phyloP scores from a whole-genome alignment of 2,329 filamentous ascomycete genomes.

The Aspergillus neotritici region DNA sequence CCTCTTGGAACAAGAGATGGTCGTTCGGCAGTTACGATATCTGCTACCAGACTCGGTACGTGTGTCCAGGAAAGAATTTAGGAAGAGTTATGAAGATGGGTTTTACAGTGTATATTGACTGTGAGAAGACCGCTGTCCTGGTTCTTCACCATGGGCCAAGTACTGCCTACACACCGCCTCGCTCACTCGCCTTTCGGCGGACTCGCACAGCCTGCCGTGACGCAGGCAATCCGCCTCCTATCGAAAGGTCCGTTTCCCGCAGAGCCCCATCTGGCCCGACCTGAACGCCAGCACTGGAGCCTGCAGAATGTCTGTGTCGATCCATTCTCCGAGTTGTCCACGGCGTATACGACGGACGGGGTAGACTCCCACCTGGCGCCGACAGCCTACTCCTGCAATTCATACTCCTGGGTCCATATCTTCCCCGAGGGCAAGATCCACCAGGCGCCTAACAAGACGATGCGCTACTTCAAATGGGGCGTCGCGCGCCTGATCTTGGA shows the following conservation, averaged over 20 bases:
- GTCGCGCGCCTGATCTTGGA: slow-evolving; percentile 87
- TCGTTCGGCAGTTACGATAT: slow-evolving; percentile 90
- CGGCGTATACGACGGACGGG: slow-evolving; percentile 37
- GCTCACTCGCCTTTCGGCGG: slow-evolving; percentile 75
- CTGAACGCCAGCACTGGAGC: slow-evolving; percentile 35
- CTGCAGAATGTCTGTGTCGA: slow-evolving; percentile 41
- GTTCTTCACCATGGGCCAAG: slow-evolving; percentile 87
- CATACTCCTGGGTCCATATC: slow-evolving; percentile 83
- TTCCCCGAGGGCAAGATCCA: slow-evolving; percentile 95
- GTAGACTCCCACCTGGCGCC: slow-evolving; percentile 59
- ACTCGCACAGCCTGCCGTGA: slow-evolving; percentile 82
- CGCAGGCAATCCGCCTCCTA: slow-evolving; percentile 76
- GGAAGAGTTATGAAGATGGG: no score
- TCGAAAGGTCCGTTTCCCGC: slow-evolving; percentile 59
- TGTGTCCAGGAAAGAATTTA: no score
- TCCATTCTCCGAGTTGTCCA: slow-evolving; percentile 41
- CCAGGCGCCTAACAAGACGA: slow-evolving; percentile 68
- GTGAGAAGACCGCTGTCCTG: slow-evolving; percentile 55
- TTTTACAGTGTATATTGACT: neutral
- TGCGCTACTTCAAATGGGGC: slow-evolving; percentile 99
- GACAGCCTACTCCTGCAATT: slow-evolving; percentile 63
- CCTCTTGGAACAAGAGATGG: slow-evolving; percentile 69
- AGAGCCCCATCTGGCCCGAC: slow-evolving; percentile 39
- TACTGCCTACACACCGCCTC: slow-evolving; percentile 78
- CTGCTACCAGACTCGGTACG: slow-evolving; percentile 79